These are phyloP conservation scores for Acrocalymma vagum DNA, from an alignment of 2,329 filamentous ascomycete genomes.

Conservation along the genomic window DNA sequence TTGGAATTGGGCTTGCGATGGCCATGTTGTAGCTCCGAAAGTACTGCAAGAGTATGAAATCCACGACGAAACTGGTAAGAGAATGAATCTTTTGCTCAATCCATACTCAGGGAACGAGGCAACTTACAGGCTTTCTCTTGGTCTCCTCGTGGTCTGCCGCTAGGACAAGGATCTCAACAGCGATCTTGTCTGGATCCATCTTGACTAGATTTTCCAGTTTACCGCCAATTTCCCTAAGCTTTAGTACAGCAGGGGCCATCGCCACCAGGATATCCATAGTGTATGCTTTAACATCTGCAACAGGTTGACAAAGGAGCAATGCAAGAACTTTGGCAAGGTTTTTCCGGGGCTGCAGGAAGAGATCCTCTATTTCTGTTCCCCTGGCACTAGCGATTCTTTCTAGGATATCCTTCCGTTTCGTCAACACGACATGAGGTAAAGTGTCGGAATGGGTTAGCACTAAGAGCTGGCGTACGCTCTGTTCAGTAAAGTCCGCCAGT, in stretches of 20 bases:
- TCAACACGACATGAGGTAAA: constrained; percentile 85
- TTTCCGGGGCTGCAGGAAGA: constrained; percentile 64
- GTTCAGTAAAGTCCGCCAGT: constrained; percentile 81
- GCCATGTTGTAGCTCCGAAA: constrained; percentile 58
- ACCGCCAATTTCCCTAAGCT: constrained; percentile 61
- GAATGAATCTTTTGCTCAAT: too few species aligned
- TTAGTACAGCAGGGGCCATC: constrained; percentile 76
- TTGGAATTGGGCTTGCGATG: constrained; percentile 55
- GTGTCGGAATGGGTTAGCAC: constrained; percentile 80
- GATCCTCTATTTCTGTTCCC: constrained; percentile 64
- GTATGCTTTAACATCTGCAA: constrained; percentile 71
- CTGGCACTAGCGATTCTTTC: constrained; percentile 79
- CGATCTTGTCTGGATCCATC: constrained; percentile 76
- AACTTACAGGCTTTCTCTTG: constrained; percentile 64
- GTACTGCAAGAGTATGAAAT: constrained; percentile 54
- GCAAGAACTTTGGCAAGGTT: constrained; percentile 68
- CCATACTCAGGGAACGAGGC: background rate
- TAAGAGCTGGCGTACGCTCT: constrained; percentile 78
- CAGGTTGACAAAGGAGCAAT: constrained; percentile 65
- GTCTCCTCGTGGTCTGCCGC: constrained; percentile 72
- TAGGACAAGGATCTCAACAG: constrained; percentile 82
- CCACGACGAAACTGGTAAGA: constrained; percentile 59
- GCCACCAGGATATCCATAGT: constrained; percentile 74
- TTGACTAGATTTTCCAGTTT: constrained; percentile 75
- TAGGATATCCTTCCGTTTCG: constrained; percentile 79